Base-by-base conservation (phyloP, 108 stramenopile species). In the Craspedostauros australis region DNA sequence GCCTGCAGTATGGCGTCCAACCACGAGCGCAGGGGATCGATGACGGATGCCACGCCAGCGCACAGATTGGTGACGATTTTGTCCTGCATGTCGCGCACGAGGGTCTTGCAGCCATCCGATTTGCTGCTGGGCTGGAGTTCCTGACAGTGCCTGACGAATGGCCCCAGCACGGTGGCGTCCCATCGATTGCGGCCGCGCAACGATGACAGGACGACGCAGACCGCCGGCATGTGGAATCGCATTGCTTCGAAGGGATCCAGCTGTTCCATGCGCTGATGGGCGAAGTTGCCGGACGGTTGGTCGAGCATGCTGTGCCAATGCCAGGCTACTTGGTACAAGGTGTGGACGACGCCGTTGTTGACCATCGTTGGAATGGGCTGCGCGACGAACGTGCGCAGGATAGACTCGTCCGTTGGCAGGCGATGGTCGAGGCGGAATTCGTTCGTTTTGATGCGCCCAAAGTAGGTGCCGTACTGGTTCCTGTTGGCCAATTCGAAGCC, bases 201-300 rank as follows among this genome's bases (percentile, higher is more conserved):
- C 11, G 41, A 48, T 19, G 64, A 52, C 19, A 71, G 25, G 23
- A 46, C 58, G 14, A 60, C 15, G 26, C 60, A 65, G 8, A 71
- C 64, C 8, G 26, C 34, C 5, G 70, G 70, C 32, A 71, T 65
- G 46, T 71, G 56, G 31, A 55, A 63, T 28, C 70, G 63, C 30
- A 71, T 60, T 11, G 70, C 60, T 42, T 65, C 63, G 41, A 71
- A 71, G 1, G 70, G 70, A 40, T 71, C 57, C 18, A 71, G 44
- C 44, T 71, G 63, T 36, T 71, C 70, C 64, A 65, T 59, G 20
- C 57, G 70, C 16, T 71, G 58, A 23, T 71, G 62, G 8, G 70
- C 41, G 46, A 64, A 65, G 21, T 71, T 57, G 4, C 64, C 62
- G 12, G 48, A 65, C 5, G 45, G 48, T 38, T 64, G 51, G 8